phyloP scores from a whole-genome alignment of 306 rosid species.

The Rubus idaeus region DNA sequence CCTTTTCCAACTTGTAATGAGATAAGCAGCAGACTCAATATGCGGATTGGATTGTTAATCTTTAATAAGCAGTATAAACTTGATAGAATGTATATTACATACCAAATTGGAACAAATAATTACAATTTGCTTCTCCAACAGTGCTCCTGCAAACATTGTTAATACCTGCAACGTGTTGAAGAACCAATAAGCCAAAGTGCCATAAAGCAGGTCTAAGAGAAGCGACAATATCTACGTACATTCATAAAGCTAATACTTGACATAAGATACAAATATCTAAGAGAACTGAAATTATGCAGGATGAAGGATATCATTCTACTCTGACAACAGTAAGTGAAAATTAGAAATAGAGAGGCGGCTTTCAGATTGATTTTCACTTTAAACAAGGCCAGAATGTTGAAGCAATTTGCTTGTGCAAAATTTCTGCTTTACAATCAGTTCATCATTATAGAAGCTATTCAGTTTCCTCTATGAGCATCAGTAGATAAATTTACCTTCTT shows the following conservation, averaged over 20 bases:
- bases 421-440: background rate
- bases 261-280: background rate
- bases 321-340: background rate
- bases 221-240: background rate
- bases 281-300: background rate
- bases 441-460: background rate
- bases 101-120: constrained; percentile 93
- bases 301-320: background rate
- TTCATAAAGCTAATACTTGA: background rate
- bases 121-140: constrained; percentile 89
- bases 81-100: constrained; percentile 23
- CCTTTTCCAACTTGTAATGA: constrained; percentile 11
- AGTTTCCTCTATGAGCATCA: background rate
- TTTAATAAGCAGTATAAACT: background rate
- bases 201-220: constrained; percentile 6
- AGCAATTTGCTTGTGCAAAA: background rate
- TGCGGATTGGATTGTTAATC: too few relatives aligned
- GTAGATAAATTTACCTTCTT: too few relatives aligned
- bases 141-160: constrained; percentile 80
- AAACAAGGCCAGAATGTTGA: background rate
- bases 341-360: background rate
- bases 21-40: background rate
- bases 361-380: background rate
- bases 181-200: constrained; percentile 21
- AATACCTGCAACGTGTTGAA: constrained; percentile 59